Base-by-base conservation (phyloP, 2,329 filamentous ascomycete genomes). In the Cryphonectria nitschkei region DNA sequence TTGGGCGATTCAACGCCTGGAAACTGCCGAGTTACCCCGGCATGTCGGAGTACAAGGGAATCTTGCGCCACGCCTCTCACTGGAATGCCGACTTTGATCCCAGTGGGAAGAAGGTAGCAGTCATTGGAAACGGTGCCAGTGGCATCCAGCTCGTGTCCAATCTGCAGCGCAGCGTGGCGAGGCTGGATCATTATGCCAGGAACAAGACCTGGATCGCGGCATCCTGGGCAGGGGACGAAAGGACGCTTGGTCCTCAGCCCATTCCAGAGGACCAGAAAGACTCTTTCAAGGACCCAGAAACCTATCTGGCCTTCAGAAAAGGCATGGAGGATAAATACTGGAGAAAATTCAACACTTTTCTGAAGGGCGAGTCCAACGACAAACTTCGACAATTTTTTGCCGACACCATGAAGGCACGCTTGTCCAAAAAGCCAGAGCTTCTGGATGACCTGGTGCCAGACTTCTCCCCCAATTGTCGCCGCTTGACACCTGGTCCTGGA, bases 151-250 rank as follows among this genome's bases (percentile, higher is more conserved):
- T 87, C 0, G 83, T 86, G 0, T 80, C 87, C 0, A 87, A 87
- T 61, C 74, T 90, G 1, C 87, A 88, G 69, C 82, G 82, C 39
- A 76, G 75, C 0, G 86, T 85, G 1, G 75, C 74, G 0, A 85
- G 82, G 1, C 80, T 92, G 0, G 88, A 92, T 73, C 88, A 91
- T 77, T 92, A 92, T 73, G 88, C 86, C 1, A 83, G 90, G 13
- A 90, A 86, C 74, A 86, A 83, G 43, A 92, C 90, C 0, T 93
- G 91, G 91, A 88, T 93, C 39, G 88, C 90, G 0, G 84, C 87
- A 1, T 87, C 88, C 0, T 91, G 89, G 79, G 87, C 86, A 0
- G 83, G 87, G 46, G 81, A 86, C 71, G 80, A 86, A 74, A 85
- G 88, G 43, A 86, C 85, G 41, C 81, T 87, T 0, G 86, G 85